phyloP scores from a whole-genome alignment of 2,329 filamentous ascomycete genomes.

The Monosporascus sp. region DNA sequence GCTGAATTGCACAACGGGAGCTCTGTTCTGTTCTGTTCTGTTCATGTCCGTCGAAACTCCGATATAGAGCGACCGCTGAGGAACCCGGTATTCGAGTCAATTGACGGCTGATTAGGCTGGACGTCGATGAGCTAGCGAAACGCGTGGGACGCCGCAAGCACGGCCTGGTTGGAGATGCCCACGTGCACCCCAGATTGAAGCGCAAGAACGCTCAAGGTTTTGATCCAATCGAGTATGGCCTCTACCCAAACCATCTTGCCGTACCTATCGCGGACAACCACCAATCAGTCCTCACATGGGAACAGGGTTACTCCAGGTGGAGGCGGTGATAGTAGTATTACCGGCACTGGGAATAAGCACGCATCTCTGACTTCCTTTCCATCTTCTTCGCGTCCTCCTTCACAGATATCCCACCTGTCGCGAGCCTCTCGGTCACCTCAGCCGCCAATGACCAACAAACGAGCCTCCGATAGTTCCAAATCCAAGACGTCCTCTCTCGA shows the following conservation, averaged over 20 bases:
- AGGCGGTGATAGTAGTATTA: conserved; percentile 2
- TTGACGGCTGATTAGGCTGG: too few relatives aligned
- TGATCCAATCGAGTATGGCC: conserved; percentile 27
- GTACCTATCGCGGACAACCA: conserved; percentile 37
- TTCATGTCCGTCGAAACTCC: too few relatives aligned
- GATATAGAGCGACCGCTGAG: too few relatives aligned
- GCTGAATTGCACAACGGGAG: too few relatives aligned
- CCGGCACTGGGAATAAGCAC: conserved; percentile 30
- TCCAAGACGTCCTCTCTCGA: conserved; percentile 51
- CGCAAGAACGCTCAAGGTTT: not conserved
- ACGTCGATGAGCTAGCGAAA: too few relatives aligned
- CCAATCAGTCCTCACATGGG: conserved; percentile 24
- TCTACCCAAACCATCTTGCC: conserved; percentile 36
- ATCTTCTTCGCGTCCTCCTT: conserved; percentile 52
- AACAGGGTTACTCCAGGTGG: not conserved
- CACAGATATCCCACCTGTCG: conserved; percentile 51
- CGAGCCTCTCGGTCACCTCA: conserved; percentile 53
- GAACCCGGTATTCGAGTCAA: too few relatives aligned
- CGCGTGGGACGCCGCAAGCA: too few relatives aligned
- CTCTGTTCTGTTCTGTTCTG: too few relatives aligned
- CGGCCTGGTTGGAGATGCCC: too few relatives aligned
- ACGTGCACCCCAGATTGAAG: too few relatives aligned
- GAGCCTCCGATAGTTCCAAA: conserved; percentile 50
- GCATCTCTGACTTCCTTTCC: conserved; percentile 63
- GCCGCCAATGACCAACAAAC: conserved; percentile 47